These are phyloP conservation scores for Calonectria pseudoreteaudii DNA, from an alignment of 2,329 filamentous ascomycete genomes.

Conservation along the genomic window DNA sequence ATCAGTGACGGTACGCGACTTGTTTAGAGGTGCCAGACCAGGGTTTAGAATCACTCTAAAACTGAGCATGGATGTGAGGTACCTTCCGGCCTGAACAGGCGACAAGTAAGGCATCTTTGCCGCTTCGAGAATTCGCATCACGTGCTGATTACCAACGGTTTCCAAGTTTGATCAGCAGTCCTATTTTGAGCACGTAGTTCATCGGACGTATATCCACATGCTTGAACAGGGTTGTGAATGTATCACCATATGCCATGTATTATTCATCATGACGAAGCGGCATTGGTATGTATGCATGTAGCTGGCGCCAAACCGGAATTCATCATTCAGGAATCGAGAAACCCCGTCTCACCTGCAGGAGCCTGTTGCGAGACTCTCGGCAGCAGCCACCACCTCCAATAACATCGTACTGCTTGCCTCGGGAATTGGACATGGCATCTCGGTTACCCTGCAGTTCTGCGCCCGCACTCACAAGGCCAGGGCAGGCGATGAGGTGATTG, in stretches of 20 bases:
- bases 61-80: neutral
- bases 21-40: neutral
- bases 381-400: neutral
- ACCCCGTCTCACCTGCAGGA: conserved; percentile 25
- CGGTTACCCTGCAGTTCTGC: conserved; percentile 9
- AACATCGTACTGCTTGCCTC: neutral
- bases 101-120: neutral
- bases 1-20: conserved; percentile 16
- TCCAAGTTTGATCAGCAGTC: neutral
- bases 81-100: neutral
- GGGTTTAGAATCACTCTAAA: conserved; percentile 8
- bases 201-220: neutral
- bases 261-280: neutral
- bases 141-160: conserved; percentile 6
- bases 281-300: neutral
- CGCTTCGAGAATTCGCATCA: neutral
- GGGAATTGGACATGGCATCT: neutral
- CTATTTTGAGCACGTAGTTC: neutral
- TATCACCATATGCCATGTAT: neutral
- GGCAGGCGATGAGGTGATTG: conserved; percentile 22
- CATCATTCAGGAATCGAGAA: conserved; percentile 1
- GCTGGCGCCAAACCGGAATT: conserved; percentile 8
- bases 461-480: conserved; percentile 11
- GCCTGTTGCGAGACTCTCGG: neutral
- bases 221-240: neutral